Base-by-base conservation (phyloP, 371 early-diverging fungal genomes). In the Mortierella sp. region DNA sequence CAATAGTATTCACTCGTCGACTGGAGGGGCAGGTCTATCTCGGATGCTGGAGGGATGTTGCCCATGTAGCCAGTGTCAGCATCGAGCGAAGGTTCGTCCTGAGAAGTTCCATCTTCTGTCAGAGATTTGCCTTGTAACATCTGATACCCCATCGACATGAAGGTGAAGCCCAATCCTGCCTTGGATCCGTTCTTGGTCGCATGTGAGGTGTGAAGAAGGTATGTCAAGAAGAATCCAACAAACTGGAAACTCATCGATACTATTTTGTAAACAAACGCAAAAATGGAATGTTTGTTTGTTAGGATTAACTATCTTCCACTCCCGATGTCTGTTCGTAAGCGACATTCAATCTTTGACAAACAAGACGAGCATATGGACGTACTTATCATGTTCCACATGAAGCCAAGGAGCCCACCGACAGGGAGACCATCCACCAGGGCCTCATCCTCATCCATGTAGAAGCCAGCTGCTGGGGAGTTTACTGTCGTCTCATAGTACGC, bases 231-330 rank as follows among this genome's bases (percentile, higher is more conserved):
- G 77, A 95, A 95, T 11, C 95, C 95, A 46, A 94, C 93, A 80
- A 93, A 91, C 76, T 95, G 94, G 82, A 95, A 95, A 71, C 92
- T 91, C 84, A 93, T 90, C 56, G 93, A 93, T n/a, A 93, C 94
- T 94, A 88, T 51, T 51, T 49, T 4, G 5, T 6, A 60, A 54
- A 51, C 27, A 41, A 51, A 51, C 71, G 24, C 70, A 16, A 5
- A 55, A 56, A 58, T 72, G 27, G 21, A 71, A 51, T 63, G 41
- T 51, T 21, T 14, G 44, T 24, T 38, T 14, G 71, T 71, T 32
- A 71, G 71, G 43, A 71, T 29, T 48, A 43, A 70, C 10, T 70
- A 70, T 70, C 44, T 46, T 70, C 71, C 71, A 0, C 14, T 29
- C 29, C 60, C 32, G 60, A 11, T n/a, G 35, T 11, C 24, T 44